Evolutionary conservation across 2,329 filamentous ascomycete species (phyloP), one percentile per base, ranked within the genome.

Genomic region (Cytospora paraplurivora): DNA sequence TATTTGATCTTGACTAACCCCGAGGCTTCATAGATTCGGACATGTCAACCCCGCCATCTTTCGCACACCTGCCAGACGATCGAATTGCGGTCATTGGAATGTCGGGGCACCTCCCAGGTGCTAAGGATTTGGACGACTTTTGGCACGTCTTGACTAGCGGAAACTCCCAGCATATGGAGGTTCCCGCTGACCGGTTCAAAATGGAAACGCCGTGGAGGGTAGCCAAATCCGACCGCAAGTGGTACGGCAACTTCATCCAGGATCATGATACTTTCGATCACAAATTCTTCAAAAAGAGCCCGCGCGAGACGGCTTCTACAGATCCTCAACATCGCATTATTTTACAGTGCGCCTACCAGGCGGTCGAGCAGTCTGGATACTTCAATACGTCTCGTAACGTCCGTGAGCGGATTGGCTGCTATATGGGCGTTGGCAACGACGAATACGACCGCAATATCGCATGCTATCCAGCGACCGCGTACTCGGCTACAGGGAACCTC

Each of bases 381-480:
- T 69, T 69, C 49, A 13, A 21, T 27, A 27, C 27, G 4, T 12
- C 33, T 5, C 37, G 17, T 1, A 7, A 34, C 12, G 21, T 19
- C n/a, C 38, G 44, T 13, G 54, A 44, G 27, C 47, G 67, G 15
- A 65, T 78, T 1, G 78, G 78, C 1, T 72, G 70, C 17, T 80
- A 75, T 51, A 67, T 80, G 2, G 77, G 78, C 4, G 63, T 68
- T 7, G 71, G 70, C 27, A 68, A 65, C 0, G 67, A 65, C 0
- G 77, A 81, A 59, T 81, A 81, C 61, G 73, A 79, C 27, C 59
- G 74, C 34, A 79, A 81, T 44, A 66, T 77, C 2, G 71, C 71
- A 0, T 73, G 72, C 37, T 70, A 79, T 49, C 56, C 72, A 0
- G 56, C 76, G 0, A 76, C 68, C 50, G 76, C 77, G 0, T 81